phyloP scores from a whole-genome alignment of 129 eudicot species.

The Artemisia argyi region DNA sequence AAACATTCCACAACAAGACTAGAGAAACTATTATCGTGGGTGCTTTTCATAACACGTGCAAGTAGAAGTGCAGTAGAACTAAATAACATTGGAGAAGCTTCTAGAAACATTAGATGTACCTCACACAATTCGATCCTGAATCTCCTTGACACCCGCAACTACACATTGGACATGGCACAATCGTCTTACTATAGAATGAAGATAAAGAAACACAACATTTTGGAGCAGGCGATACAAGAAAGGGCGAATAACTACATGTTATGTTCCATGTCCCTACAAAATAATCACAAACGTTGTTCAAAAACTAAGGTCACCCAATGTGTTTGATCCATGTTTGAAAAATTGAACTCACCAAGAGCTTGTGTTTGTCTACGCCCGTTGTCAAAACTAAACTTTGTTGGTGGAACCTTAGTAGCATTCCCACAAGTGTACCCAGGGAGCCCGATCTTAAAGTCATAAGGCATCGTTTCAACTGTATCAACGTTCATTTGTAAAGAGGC shows the following conservation, averaged over 20 bases:
- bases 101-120: slow-evolving; percentile 34
- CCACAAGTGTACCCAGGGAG: slow-evolving; percentile 82
- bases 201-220: slow-evolving; percentile 80
- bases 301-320: background rate
- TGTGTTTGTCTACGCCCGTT: slow-evolving; percentile 70
- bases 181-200: slow-evolving; percentile 62
- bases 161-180: slow-evolving; percentile 63
- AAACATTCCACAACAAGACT: too few relatives aligned
- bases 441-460: slow-evolving; percentile 57
- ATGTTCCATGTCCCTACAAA: slow-evolving; percentile 68
- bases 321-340: too few relatives aligned
- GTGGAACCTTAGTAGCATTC: slow-evolving; percentile 44
- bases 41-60: too few relatives aligned
- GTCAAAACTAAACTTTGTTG: slow-evolving; percentile 56
- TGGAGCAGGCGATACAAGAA: slow-evolving; percentile 67
- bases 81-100: too few relatives aligned
- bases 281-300: background rate
- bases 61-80: too few relatives aligned
- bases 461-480: slow-evolving; percentile 32
- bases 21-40: too few relatives aligned
- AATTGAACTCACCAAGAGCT: slow-evolving; percentile 51
- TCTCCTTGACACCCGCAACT: slow-evolving; percentile 71
- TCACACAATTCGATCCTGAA: slow-evolving; percentile 48
- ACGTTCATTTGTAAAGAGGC: slow-evolving; percentile 62
- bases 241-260: slow-evolving; percentile 76